Base-by-base conservation (phyloP, 2,329 filamentous ascomycete genomes). In the Claviceps maximensis region DNA sequence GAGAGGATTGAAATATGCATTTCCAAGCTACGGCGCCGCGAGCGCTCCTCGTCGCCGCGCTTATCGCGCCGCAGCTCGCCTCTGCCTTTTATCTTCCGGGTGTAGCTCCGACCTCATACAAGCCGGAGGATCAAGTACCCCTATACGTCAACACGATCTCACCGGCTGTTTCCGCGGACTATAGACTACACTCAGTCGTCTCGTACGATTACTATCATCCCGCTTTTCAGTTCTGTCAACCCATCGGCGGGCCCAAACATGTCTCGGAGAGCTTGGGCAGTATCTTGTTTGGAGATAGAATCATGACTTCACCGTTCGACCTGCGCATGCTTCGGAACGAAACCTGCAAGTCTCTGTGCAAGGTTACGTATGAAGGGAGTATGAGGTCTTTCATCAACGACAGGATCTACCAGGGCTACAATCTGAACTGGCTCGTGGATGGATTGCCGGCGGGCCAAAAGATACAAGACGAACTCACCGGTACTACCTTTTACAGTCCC, bases 121-220 rank as follows among this genome's bases (percentile, higher is more conserved):
- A 87, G 62, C 72, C 75, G 51, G 86, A 83, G 64, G 87, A 93
- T 61, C 73, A 73, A 27, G 93, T 98, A 25, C 88, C 90, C 25
- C 79, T 98, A 49, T 84, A 87, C 63, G 93, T 98, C 68, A 98
- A 98, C 73, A 84, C 84, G 65, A 84, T 98, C 62, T 93, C 88
- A 44, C 91, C 93, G 4, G 82, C 90, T 47, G 83, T 89, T 47
- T 86, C 86, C 44, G 76, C 80, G 58, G 89, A 95, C 69, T 80
- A 85, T 27, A 84, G 89, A 61, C 76, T 97, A 42, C 88, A 89
- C 66, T 94, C 90, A n/a, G 85, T 95, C 52, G 84, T 97, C 62
- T 87, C 91, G 4, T 98, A 87, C 76, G 91, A 97, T 71, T 97
- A 98, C 75, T 98, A 98, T 67, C 83, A 93, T 62, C 80, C 83